Percentiles rank a stretch among this genome's conserved stretches.
These are phyloP conservation scores for Sporisorium sorghi DNA, from an alignment of 1,284 basidiomycete genomes.

Conservation along the genomic window DNA sequence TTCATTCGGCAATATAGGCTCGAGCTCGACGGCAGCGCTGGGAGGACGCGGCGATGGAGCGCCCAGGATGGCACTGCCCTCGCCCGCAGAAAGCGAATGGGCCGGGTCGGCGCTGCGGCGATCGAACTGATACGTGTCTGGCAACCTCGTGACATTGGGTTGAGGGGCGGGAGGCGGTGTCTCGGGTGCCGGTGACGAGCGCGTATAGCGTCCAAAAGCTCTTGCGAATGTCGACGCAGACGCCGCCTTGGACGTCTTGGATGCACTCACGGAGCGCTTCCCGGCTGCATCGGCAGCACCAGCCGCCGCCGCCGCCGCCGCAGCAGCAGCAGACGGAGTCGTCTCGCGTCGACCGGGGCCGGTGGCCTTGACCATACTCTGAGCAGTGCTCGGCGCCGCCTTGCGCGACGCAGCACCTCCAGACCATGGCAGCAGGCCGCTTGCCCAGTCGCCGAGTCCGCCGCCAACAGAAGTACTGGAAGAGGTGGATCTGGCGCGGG, in stretches of 20 bases:
- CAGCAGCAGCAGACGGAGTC: slow-evolving; percentile 20
- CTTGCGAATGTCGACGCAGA: slow-evolving; percentile 54
- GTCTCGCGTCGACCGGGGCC: slow-evolving; percentile 46
- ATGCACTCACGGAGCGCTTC: slow-evolving; percentile 37
- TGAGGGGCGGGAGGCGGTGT: slow-evolving; percentile 61
- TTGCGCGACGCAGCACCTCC: slow-evolving; percentile 40
- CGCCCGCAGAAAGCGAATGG: slow-evolving; percentile 14
- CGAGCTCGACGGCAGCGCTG: slow-evolving; percentile 81
- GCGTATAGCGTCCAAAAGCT: slow-evolving; percentile 62
- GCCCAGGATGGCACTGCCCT: slow-evolving; percentile 48
- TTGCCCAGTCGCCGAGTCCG: slow-evolving; percentile 54
- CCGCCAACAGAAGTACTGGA: slow-evolving; percentile 24
- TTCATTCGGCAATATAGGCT: slow-evolving; percentile 86
- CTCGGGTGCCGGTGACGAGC: slow-evolving; percentile 35
- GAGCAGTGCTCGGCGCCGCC: slow-evolving; percentile 43
- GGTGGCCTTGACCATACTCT: slow-evolving; percentile 51
- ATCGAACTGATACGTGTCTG: slow-evolving; percentile 48
- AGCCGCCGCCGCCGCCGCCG: slow-evolving; percentile 18
- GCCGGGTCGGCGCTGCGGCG: slow-evolving; percentile 21
- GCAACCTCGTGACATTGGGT: slow-evolving; percentile 69
- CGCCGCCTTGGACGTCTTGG: slow-evolving; percentile 25
- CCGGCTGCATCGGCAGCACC: slow-evolving; percentile 12
- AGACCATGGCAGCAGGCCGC: slow-evolving; percentile 52
- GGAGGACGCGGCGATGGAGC: slow-evolving; percentile 65
- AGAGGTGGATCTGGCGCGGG: slow-evolving; percentile 32